Evolutionary conservation across 139 green algal species (phyloP), one percentile per base, ranked within the genome.

Genomic region (Chlamydomonas sp.): DNA sequence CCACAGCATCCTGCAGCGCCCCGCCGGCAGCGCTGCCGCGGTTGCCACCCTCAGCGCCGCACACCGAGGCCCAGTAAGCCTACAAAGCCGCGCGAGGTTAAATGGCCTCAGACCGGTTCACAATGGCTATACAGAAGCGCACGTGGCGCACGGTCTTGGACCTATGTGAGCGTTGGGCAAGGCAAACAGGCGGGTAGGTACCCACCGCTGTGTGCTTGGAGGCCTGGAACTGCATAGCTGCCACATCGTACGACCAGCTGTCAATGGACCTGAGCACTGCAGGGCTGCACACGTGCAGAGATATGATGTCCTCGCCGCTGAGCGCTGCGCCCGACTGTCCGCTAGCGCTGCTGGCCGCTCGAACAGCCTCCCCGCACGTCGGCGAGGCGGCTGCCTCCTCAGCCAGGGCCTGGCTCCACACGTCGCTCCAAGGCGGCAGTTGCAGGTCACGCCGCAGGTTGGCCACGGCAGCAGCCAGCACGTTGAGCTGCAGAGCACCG

Each of bases 181-280:
- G 9, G 64, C 64, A 9, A 12, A 9, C 64, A 9, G 64, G 9
- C 8, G 64, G 1, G 10, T 18, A 5, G 8, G 69, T 4, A 1
- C 71, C 12, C 59, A 87, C 83, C 83, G 66, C 75, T n/a, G 72
- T 87, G 31, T 87, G 83, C 61, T 81, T 80, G 61, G 83, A 81
- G 31, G 61, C 73, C 1, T 16, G 49, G 62, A 87, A 87, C 15
- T 17, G 63, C 5, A 75, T 73, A 0, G 73, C 62, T 2, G 7
- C 17, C 73, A 81, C 80, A 5, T 87, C 83, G 73, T 87, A 87
- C 20, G 83, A 74, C 83, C 83, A 87, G 1, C 49, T 87, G 71
- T 73, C 67, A 0, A 87, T 72, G 5, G 83, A 57, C 2, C 83
- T 72, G 12, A 87, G 73, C 7, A 58, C 72, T 2, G 62, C 73